These are phyloP conservation scores for Silene conica DNA, from an alignment of 148 eudicot genomes.

Conservation along the genomic window DNA sequence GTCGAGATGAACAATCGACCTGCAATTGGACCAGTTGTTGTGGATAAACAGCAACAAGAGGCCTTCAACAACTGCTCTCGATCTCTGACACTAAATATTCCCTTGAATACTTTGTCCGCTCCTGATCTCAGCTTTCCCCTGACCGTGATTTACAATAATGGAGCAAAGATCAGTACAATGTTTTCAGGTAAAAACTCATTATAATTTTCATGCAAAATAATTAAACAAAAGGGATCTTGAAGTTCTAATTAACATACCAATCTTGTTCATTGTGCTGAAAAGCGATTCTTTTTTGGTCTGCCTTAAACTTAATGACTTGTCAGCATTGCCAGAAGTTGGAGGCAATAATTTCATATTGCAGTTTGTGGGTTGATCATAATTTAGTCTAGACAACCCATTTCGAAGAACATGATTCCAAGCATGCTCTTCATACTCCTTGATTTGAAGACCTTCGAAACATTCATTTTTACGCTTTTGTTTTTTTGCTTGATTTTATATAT, in stretches of 20 bases:
- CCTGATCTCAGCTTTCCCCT: constrained; percentile 26
- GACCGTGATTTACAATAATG: constrained; percentile 4
- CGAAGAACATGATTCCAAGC: constrained; percentile 22
- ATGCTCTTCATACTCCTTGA: constrained; percentile 25
- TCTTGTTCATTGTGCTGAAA: constrained; percentile 19
- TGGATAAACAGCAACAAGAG: constrained; percentile 16
- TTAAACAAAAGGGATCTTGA: background rate
- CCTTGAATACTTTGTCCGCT: constrained; percentile 17
- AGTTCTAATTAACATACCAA: constrained; percentile 9
- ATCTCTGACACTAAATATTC: constrained; percentile 24
- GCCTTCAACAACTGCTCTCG: constrained; percentile 25
- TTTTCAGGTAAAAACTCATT: background rate
- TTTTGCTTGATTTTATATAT: too few relatives aligned
- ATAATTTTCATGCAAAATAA: background rate
- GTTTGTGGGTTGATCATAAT: background rate
- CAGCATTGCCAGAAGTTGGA: background rate
- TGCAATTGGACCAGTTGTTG: constrained; percentile 22
- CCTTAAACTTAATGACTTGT: background rate
- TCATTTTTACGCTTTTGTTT: background rate
- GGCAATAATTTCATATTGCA: constrained; percentile 9
- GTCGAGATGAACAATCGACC: constrained; percentile 28
- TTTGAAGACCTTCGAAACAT: constrained; percentile 8
- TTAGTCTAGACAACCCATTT: constrained; percentile 8
- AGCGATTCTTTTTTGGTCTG: constrained; percentile 6
- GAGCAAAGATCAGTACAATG: background rate